Percentiles rank a stretch among this genome's conserved stretches.
These are phyloP conservation scores for Psilocybe tampanensis DNA, from an alignment of 768 basidiomycete genomes.

Conservation along the genomic window DNA sequence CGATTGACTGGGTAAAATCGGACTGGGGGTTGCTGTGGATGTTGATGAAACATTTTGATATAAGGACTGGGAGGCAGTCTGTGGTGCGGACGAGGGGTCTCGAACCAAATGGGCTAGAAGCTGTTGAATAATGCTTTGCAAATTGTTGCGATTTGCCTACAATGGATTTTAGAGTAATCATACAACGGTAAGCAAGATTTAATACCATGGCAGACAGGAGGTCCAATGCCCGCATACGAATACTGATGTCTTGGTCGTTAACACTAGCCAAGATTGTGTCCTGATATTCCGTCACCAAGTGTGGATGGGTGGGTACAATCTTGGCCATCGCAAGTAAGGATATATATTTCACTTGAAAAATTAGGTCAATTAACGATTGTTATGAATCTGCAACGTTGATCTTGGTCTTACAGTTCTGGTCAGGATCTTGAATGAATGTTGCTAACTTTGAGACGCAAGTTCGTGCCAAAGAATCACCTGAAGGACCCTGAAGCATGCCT, in stretches of 20 bases:
- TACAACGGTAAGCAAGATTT: constrained; percentile 13
- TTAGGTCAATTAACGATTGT: neutral
- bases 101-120: constrained; percentile 84
- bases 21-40: constrained; percentile 34
- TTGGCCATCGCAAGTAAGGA: constrained; percentile 93
- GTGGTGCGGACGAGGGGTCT: constrained; percentile 50
- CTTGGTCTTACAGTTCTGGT: constrained; percentile 88
- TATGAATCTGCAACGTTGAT: neutral
- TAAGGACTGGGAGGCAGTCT: constrained; percentile 65
- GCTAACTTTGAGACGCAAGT: constrained; percentile 94
- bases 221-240: constrained; percentile 94
- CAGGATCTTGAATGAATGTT: constrained; percentile 86
- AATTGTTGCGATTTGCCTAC: constrained; percentile 82
- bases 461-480: constrained; percentile 78
- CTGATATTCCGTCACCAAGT: constrained; percentile 90
- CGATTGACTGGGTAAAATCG: constrained; percentile 63
- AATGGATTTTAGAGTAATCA: constrained; percentile 1
- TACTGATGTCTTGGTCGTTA: constrained; percentile 92
- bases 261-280: constrained; percentile 88
- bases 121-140: constrained; percentile 90
- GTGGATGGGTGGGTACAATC: constrained; percentile 90
- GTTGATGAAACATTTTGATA: constrained; percentile 39
- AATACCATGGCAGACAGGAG: constrained; percentile 85
- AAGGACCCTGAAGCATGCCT: constrained; percentile 84
- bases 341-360: constrained; percentile 91